Base-by-base conservation (phyloP, 2,329 filamentous ascomycete genomes). In the Zalaria sp. region DNA sequence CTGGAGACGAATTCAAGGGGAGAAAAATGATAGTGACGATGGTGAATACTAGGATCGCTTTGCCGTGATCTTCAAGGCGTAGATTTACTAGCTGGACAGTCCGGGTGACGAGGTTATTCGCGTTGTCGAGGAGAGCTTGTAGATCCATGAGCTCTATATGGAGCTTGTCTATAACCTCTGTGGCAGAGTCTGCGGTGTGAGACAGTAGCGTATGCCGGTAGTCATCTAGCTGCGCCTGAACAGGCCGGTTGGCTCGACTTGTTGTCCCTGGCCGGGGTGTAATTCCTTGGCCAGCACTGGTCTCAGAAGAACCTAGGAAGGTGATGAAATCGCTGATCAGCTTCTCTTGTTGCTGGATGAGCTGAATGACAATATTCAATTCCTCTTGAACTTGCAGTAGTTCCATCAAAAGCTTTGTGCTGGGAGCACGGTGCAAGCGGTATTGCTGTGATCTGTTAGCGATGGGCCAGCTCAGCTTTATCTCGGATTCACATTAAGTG, bases 31-130 rank as follows among this genome's bases (percentile, higher is more conserved):
- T 60, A 0, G 63, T 66, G 28, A 66, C 60, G 29, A 66, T 60
- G 4, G 62, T 66, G 46, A 66, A 66, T 11, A 66, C 59, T 1
- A 66, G 45, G 34, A 65, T 65, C 0, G 62, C 62, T 50, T 64
- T 63, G 4, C 63, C 62, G 39, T 66, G 61, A 41, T 65, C 63
- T 51, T 66, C 64, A 3, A 66, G 55, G 2, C 63, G 57, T 37
- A 67, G 65, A 43, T 66, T 65, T 44, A 66, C 62, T 2, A 65
- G 57, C 43, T 65, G 62, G 37, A 65, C 64, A 1, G 62, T 65
- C 25, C 63, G 56, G 18, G 60, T 65, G 43, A 66, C 59, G 1
- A 66, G 54, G 1, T 60, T 51, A 40, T 65, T 65, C 39, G 59
- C 63, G 43, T 66, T 65, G 38, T 64, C 62, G 6, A 60, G 58